These are phyloP conservation scores for Pelargonium australe DNA, from an alignment of 441 rosid species.

Conservation along the genomic window DNA sequence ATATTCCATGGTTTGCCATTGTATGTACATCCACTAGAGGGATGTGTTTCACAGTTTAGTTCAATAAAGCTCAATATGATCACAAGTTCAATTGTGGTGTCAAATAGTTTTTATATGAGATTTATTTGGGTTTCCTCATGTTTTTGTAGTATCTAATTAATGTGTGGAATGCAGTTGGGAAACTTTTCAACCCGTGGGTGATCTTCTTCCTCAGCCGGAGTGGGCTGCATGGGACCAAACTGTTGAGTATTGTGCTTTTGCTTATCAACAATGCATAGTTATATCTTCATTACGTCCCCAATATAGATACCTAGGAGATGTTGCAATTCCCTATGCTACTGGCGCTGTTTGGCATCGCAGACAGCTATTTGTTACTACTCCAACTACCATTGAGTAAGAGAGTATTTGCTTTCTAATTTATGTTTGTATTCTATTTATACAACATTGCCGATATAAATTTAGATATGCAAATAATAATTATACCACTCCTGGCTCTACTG, in stretches of 20 bases:
- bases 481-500: constrained; percentile 13
- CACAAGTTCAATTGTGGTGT: too few species aligned
- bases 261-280: constrained; percentile 87
- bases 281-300: constrained; percentile 93
- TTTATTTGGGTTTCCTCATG: neutral
- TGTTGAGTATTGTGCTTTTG: constrained; percentile 96
- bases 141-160: constrained; percentile 14
- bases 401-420: neutral
- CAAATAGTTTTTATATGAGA: neutral
- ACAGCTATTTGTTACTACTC: constrained; percentile 95
- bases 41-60: too few species aligned
- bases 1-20: too few species aligned
- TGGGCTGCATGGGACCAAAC: constrained; percentile 99
- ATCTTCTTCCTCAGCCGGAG: constrained; percentile 97
- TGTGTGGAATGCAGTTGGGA: constrained; percentile 75
- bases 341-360: constrained; percentile 99
- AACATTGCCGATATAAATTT: too few species aligned
- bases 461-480: constrained; percentile 5
- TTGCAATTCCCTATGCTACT: constrained; percentile 88
- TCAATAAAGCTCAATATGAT: too few species aligned
- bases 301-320: constrained; percentile 93
- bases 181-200: constrained; percentile 91
- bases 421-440: neutral
- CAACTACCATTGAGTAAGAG: constrained; percentile 95
- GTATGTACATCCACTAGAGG: too few species aligned